Conservation (phyloP, 306 rosid genomes). For the Prunus mongolica region DNA sequence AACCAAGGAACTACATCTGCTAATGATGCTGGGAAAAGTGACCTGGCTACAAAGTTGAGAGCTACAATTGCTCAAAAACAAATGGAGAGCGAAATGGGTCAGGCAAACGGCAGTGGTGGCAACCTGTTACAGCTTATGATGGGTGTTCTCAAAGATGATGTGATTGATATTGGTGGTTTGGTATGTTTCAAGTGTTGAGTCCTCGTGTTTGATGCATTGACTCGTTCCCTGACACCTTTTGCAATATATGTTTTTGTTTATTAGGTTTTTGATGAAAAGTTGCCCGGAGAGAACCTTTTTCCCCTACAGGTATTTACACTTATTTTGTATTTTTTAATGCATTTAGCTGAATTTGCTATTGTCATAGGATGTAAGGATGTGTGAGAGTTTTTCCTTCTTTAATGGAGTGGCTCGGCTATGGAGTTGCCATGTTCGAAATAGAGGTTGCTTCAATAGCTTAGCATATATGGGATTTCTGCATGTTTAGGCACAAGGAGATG, state of each 20-base stretch:
- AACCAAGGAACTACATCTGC: constrained; percentile 47
- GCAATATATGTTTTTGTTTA: constrained; percentile 6
- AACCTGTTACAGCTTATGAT: constrained; percentile 81
- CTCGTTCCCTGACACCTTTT: constrained; percentile 14
- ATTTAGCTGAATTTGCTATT: background rate
- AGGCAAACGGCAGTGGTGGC: constrained; percentile 74
- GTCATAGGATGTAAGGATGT: background rate
- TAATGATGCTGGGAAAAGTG: constrained; percentile 69
- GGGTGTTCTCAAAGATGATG: constrained; percentile 81
- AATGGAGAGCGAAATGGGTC: constrained; percentile 83
- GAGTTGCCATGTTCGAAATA: too few relatives aligned
- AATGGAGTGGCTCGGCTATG: background rate
- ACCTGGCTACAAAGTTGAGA: constrained; percentile 91
- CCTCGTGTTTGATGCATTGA: constrained; percentile 1
- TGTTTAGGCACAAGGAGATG: too few relatives aligned
- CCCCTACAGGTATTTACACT: constrained; percentile 71
- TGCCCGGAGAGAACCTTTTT: constrained; percentile 87
- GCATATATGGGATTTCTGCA: too few relatives aligned
- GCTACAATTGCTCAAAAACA: constrained; percentile 93
- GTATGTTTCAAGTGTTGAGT: constrained; percentile 41
- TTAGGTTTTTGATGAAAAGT: constrained; percentile 89
- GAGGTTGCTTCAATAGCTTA: too few relatives aligned
- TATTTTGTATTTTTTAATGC: background rate
- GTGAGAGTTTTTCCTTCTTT: background rate
- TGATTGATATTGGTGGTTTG: constrained; percentile 89